Percentiles rank a stretch among this genome's conserved stretches.
phyloP scores from a whole-genome alignment of 495 filamentous ascomycete genomes.

The Aspergillus steynii region DNA sequence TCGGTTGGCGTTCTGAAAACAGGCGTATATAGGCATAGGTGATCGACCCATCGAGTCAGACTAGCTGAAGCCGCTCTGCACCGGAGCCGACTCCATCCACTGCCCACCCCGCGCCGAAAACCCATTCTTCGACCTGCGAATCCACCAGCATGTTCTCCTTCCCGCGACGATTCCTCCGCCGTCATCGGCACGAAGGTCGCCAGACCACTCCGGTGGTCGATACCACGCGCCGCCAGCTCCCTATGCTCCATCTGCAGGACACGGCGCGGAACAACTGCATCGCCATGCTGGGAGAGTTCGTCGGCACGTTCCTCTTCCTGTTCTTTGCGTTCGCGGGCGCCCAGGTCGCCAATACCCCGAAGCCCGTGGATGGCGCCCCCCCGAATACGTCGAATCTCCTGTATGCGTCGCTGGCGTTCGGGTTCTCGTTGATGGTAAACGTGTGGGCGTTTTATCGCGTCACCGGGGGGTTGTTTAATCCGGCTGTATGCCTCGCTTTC shows the following conservation, averaged over 20 bases:
- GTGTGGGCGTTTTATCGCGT: slow-evolving; percentile 86
- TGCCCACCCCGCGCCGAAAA: no score
- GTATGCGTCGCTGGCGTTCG: slow-evolving; percentile 72
- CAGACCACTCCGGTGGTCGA: slow-evolving; percentile 2
- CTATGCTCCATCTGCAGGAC: slow-evolving; percentile 42
- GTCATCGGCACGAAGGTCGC: neutral
- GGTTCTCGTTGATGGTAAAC: slow-evolving; percentile 74
- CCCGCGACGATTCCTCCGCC: neutral
- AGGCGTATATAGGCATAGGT: no score
- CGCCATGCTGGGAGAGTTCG: slow-evolving; percentile 67
- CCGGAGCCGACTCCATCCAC: no score
- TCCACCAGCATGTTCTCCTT: neutral
- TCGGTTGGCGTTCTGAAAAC: neutral
- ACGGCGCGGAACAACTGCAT: slow-evolving; percentile 53
- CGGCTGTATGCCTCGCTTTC: slow-evolving; percentile 53
- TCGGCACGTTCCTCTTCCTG: slow-evolving; percentile 81
- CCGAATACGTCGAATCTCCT: slow-evolving; percentile 54
- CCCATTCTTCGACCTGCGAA: no score
- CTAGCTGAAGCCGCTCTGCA: no score
- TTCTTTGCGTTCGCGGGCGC: slow-evolving; percentile 80
- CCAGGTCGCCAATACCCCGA: slow-evolving; percentile 64
- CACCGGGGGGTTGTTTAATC: slow-evolving; percentile 80
- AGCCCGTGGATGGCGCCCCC: slow-evolving; percentile 31
- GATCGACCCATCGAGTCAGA: no score
- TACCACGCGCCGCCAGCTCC: slow-evolving; percentile 28